These are phyloP conservation scores for Tulasnella sp. DNA, from an alignment of 768 basidiomycete species.

Conservation along the genomic window DNA sequence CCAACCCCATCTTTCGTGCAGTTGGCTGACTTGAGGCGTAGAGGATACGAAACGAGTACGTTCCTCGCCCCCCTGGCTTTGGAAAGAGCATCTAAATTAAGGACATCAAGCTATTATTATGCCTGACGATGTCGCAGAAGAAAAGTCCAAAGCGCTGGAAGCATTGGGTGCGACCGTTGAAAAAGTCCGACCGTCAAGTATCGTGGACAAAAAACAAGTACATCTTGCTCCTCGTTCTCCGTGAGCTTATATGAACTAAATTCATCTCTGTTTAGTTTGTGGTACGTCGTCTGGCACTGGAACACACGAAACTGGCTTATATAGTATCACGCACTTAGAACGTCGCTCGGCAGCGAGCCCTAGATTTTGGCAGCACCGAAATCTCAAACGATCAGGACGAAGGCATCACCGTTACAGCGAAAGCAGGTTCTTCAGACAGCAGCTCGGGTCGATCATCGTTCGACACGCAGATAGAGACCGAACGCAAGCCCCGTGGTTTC, in stretches of 20 bases:
- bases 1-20: background rate
- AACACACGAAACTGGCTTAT: background rate
- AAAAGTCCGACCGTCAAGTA: conserved; percentile 84
- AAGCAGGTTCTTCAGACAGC: conserved; percentile 16
- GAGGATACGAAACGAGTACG: conserved; percentile 78
- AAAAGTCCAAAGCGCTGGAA: conserved; percentile 76
- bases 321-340: conserved; percentile 41
- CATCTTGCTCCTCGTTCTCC: conserved; percentile 22
- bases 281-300: conserved; percentile 30
- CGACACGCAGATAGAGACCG: conserved; percentile 24
- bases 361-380: conserved; percentile 48
- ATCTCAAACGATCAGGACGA: conserved; percentile 15
- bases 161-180: conserved; percentile 84
- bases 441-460: conserved; percentile 33
- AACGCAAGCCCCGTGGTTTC: conserved; percentile 53
- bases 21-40: conserved; percentile 24
- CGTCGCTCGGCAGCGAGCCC: conserved; percentile 68
- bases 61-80: background rate
- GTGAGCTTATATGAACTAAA: background rate
- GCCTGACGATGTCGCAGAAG: conserved; percentile 80
- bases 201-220: conserved; percentile 93
- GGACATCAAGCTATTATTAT: conserved; percentile 60
- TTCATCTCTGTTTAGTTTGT: conserved; percentile 39
- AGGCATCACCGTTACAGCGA: background rate
- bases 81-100: background rate